Percentiles rank a stretch among this genome's conserved stretches.
These are phyloP conservation scores for Venustampulla echinocandica DNA, from an alignment of 495 filamentous ascomycete genomes.

Conservation along the genomic window DNA sequence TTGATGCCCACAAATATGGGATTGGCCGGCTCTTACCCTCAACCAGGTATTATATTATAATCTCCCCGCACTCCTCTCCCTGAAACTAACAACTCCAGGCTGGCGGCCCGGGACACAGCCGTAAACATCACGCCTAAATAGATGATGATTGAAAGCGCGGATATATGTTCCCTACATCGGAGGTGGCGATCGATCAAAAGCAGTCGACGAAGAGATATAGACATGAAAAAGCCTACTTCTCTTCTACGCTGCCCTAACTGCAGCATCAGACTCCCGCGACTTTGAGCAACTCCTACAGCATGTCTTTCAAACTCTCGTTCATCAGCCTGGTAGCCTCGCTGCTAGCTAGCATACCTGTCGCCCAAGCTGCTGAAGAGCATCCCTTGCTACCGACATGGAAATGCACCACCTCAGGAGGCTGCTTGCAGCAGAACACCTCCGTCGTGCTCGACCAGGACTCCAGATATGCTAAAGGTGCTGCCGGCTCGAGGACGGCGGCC, in stretches of 20 bases:
- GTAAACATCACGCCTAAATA: conserved; percentile 22
- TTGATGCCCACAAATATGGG: no score
- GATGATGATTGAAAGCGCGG: conserved; percentile 19
- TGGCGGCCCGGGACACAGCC: conserved; percentile 17
- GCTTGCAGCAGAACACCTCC: conserved; percentile 40
- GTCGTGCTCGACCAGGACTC: conserved; percentile 58
- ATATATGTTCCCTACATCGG: conserved; percentile 9
- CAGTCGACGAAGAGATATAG: conserved; percentile 10
- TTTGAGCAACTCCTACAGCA: conserved; percentile 6
- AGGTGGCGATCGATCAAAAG: conserved; percentile 14
- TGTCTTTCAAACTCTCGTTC: conserved; percentile 23
- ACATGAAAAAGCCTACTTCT: conserved; percentile 10
- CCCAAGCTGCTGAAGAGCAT: conserved; percentile 43
- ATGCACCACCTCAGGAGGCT: conserved; percentile 45
- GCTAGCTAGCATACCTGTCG: conserved; percentile 13
- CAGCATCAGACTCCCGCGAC: background rate
- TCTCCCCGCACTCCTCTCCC: conserved; percentile 20
- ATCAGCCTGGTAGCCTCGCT: conserved; percentile 17
- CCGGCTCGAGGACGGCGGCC: conserved; percentile 48
- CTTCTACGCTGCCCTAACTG: conserved; percentile 5
- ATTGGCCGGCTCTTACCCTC: conserved; percentile 1
- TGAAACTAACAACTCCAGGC: conserved; percentile 17
- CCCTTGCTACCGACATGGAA: conserved; percentile 49
- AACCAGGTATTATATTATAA: conserved; percentile 9
- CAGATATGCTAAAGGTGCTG: conserved; percentile 44